A percentile compares a stretch with the other conserved stretches of the same genome.
Evolutionary conservation across 2,329 filamentous ascomycete species (phyloP).

Genomic region (Leptographium wingfieldii): DNA sequence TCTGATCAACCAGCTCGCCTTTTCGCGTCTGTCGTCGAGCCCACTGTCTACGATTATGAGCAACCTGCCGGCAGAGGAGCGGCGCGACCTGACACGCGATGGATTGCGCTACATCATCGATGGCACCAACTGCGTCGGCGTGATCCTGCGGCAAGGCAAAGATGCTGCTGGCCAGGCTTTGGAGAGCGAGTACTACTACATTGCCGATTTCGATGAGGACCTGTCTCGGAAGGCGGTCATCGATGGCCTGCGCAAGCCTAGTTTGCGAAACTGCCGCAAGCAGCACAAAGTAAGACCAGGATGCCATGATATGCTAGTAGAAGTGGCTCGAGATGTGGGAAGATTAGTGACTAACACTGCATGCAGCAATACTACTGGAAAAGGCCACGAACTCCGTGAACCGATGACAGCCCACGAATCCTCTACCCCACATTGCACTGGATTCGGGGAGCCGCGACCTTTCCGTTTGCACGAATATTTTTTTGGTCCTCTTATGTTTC

Average conservation of each 20-base stretch:
- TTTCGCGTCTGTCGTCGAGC: constrained; percentile 81
- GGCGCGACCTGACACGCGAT: constrained; percentile 43
- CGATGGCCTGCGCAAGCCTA: constrained; percentile 76
- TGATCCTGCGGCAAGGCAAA: constrained; percentile 83
- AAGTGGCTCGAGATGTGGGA: background rate
- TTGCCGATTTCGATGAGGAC: constrained; percentile 76
- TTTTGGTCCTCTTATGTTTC: background rate
- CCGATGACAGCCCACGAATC: background rate
- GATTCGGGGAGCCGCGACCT: background rate
- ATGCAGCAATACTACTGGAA: constrained; percentile 59
- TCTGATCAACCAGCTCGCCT: constrained; percentile 88
- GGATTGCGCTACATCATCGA: constrained; percentile 63
- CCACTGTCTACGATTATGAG: constrained; percentile 81
- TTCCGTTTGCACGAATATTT: background rate
- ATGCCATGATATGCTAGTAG: background rate
- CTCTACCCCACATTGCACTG: background rate
- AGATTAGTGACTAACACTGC: constrained; percentile 7
- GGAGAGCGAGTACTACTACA: constrained; percentile 95
- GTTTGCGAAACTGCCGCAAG: constrained; percentile 79
- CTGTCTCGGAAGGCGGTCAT: constrained; percentile 66
- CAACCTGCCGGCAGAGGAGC: constrained; percentile 62
- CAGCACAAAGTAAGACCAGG: constrained; percentile 71
- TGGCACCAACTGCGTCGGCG: constrained; percentile 65
- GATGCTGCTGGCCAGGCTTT: constrained; percentile 88
- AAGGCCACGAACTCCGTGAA: constrained; percentile 44